Evolutionary conservation across 768 basidiomycete genomes (phyloP).

Genomic region (Amanita subjunquillea): DNA sequence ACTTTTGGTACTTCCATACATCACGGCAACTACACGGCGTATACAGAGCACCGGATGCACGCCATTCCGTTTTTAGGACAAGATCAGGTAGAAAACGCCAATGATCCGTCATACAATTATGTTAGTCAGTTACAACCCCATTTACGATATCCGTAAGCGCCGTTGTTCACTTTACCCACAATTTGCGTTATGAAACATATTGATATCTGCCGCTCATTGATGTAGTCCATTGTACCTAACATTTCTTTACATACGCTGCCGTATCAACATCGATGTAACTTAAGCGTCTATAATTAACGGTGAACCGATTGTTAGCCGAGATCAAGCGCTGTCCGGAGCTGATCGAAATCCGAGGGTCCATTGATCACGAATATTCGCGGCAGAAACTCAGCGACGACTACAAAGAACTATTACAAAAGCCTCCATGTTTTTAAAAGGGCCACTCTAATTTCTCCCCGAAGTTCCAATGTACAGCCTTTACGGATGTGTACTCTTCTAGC

Average conservation of each 20-base stretch:
- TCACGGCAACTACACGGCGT: background rate
- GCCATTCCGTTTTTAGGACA: background rate
- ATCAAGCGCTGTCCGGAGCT: background rate
- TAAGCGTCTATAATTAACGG: background rate
- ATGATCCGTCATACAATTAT: background rate
- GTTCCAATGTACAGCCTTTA: conserved; percentile 83
- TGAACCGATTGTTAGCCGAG: background rate
- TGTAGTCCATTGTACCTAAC: no score
- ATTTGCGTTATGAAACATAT: no score
- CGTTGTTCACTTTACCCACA: background rate
- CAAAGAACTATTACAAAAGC: background rate
- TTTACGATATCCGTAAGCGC: background rate
- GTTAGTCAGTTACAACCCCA: background rate
- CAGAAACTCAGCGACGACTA: background rate
- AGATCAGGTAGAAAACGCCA: background rate
- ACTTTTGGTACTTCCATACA: background rate
- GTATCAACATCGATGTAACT: background rate
- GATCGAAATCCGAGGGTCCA: background rate
- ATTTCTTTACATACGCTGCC: no score
- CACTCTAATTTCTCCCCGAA: conserved; percentile 73
- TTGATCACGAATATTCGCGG: background rate
- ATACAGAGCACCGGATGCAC: background rate
- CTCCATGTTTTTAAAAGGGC: conserved; percentile 42
- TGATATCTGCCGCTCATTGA: no score
- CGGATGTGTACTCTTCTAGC: conserved; percentile 73